These are phyloP conservation scores for Daedaleopsis sinensis DNA, from an alignment of 768 basidiomycete species.

Conservation along the genomic window DNA sequence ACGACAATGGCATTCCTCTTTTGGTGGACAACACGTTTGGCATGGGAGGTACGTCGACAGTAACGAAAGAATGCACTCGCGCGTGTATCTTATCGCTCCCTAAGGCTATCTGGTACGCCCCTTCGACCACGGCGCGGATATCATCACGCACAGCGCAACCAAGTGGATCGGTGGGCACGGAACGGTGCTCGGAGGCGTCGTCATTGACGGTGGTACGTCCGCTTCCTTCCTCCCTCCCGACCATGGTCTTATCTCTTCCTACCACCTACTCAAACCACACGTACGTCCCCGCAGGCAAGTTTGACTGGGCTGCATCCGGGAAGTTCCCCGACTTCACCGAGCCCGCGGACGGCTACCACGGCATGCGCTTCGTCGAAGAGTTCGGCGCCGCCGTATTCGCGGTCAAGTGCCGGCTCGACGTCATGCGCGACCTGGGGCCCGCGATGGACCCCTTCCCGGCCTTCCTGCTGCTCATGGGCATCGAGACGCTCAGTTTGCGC, in stretches of 20 bases:
- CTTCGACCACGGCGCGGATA: slow-evolving; percentile 79
- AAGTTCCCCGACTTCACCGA: slow-evolving; percentile 77
- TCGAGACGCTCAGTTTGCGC: slow-evolving; percentile 79
- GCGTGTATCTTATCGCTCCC: not conserved
- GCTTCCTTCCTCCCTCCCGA: not conserved
- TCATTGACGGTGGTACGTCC: slow-evolving; percentile 66
- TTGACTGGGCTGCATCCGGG: slow-evolving; percentile 70
- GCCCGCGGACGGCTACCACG: slow-evolving; percentile 79
- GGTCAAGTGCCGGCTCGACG: slow-evolving; percentile 63
- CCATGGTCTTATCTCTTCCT: not conserved
- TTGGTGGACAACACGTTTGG: slow-evolving; percentile 86
- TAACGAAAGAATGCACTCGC: not conserved
- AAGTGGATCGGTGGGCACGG: slow-evolving; percentile 89
- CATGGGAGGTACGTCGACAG: slow-evolving; percentile 50
- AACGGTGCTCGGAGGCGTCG: slow-evolving; percentile 75
- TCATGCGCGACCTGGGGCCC: slow-evolving; percentile 71
- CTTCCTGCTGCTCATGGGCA: slow-evolving; percentile 74
- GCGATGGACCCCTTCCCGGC: slow-evolving; percentile 73
- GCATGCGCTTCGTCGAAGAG: slow-evolving; percentile 63
- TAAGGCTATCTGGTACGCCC: slow-evolving; percentile 65
- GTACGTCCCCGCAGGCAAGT: slow-evolving; percentile 44
- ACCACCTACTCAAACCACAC: slow-evolving; percentile 22
- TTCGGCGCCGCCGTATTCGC: slow-evolving; percentile 71
- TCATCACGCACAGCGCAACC: slow-evolving; percentile 77
- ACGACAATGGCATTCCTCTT: slow-evolving; percentile 70